Base-by-base conservation (phyloP, 2,329 filamentous ascomycete species). In the Venturia carpophila region DNA sequence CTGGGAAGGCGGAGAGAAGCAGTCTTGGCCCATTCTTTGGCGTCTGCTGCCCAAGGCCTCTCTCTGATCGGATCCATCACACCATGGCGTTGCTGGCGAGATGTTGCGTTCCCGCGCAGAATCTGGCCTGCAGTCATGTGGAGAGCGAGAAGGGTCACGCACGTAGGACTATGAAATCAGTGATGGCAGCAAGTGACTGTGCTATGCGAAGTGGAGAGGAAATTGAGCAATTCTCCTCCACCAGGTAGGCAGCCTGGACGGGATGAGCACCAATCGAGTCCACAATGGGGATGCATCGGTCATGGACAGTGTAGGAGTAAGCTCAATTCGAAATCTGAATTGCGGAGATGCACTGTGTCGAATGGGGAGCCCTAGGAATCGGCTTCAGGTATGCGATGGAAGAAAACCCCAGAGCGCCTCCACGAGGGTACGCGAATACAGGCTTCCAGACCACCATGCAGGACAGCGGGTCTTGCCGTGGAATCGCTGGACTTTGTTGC, bases 381-480 rank as follows among this genome's bases (percentile, higher is more conserved):
- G 11, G 13, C 3, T 34, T 34, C 30, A 34, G 6, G 52, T 37
- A 17, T 37, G 27, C n/a, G 21, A 27, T 52, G 5, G 47, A 27
- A 9, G 47, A 27, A 52, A 34, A 49, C 45, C 21, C 47, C 47
- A 27, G 47, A 52, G 21, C 47, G 47, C 10, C 30, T 56, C 19
- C 52, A 37, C 52, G 27, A 55, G 27, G 15, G 24, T 19, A 17
- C n/a, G n/a, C 3, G 27, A n/a, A 56, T 19, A 55, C 52, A 19
- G 17, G 15, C 2, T 6, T 37, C 30, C 30, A 37, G 52, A 37
- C 21, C 52, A 5, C 27, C 30, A 37, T 56, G 52, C 52, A 34
- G 49, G 24, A 34, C 21, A 55, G 49, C 52, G 52, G 52, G 52
- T 56, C 27, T 56, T 56, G 27, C 52, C 52, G 52, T 56, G 52